These are phyloP conservation scores for Batkoa obscura DNA, from an alignment of 371 early-diverging fungal species.

Conservation along the genomic window DNA sequence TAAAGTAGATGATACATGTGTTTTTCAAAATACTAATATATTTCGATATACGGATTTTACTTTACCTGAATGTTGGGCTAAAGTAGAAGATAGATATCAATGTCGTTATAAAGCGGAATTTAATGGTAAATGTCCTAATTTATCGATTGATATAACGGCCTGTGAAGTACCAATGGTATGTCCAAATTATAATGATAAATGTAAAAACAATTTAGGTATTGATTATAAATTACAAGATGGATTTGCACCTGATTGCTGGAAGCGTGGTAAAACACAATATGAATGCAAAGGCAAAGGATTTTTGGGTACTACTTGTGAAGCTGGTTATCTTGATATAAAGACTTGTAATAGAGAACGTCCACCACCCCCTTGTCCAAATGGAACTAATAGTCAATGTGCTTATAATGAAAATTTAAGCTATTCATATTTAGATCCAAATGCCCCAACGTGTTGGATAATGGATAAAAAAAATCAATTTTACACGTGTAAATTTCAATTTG, in stretches of 20 bases:
- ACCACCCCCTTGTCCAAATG: neutral
- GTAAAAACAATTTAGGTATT: neutral
- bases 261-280: neutral
- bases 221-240: neutral
- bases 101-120: neutral
- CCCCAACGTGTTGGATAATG: neutral
- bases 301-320: neutral
- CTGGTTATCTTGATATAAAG: neutral
- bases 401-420: neutral
- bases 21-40: neutral
- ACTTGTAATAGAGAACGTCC: neutral
- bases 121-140: neutral
- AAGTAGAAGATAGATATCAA: no score
- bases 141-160: neutral
- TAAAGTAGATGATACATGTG: neutral
- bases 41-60: neutral
- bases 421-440: neutral
- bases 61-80: constrained; percentile 1
- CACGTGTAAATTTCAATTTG: neutral
- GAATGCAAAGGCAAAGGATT: neutral
- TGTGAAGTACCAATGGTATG: neutral
- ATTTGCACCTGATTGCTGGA: neutral
- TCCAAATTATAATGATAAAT: neutral
- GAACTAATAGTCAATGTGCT: neutral
- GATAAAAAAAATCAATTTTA: neutral